Evolutionary conservation across 441 rosid genomes (phyloP).

Genomic region (Mallotus japonicus): DNA sequence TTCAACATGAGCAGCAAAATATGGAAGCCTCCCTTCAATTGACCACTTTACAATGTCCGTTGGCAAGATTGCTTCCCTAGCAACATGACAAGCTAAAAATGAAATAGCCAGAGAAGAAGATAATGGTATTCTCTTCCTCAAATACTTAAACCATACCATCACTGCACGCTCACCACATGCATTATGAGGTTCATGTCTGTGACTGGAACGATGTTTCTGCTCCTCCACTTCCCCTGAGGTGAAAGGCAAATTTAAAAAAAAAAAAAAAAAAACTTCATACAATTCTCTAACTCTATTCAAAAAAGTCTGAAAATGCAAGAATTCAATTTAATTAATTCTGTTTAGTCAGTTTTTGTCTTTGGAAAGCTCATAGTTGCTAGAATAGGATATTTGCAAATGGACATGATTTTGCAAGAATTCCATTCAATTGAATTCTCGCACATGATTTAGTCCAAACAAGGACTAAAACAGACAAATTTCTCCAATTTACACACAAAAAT

Average conservation of each 20-base stretch:
- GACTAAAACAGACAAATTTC: no score
- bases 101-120: constrained; percentile 62
- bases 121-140: constrained; percentile 53
- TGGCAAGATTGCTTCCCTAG: constrained; percentile 63
- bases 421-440: no score
- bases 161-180: constrained; percentile 59
- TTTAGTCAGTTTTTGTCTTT: no score
- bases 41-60: constrained; percentile 72
- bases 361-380: no score
- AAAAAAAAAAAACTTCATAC: not conserved
- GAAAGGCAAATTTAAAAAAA: not conserved
- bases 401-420: no score
- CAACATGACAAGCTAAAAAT: constrained; percentile 69
- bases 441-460: no score
- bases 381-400: no score
- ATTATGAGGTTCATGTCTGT: constrained; percentile 50
- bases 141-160: constrained; percentile 54
- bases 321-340: no score
- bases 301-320: no score
- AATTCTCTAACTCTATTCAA: not conserved
- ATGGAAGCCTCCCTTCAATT: constrained; percentile 66
- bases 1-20: constrained; percentile 54
- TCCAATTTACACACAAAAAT: no score
- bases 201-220: constrained; percentile 23
- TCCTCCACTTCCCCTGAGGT: constrained; percentile 41